These are phyloP conservation scores for Dothideomycetes sp. DNA, from an alignment of 2,329 filamentous ascomycete species.

Conservation along the genomic window DNA sequence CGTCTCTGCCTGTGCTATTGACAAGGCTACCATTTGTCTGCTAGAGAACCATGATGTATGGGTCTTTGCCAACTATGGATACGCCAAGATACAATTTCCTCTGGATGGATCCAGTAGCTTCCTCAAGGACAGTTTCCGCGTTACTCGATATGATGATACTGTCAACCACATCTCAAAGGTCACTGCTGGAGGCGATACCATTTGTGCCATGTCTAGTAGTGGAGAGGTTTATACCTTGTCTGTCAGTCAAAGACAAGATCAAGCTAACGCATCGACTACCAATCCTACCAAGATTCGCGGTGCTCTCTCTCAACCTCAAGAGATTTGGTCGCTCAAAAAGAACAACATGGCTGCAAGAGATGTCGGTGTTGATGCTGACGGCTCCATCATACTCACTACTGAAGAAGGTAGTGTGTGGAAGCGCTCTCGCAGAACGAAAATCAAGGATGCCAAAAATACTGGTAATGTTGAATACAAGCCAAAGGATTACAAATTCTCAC, in stretches of 20 bases:
- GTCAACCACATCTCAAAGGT: slow-evolving; percentile 66
- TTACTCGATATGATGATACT: slow-evolving; percentile 54
- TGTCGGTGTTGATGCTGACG: slow-evolving; percentile 82
- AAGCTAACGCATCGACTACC: slow-evolving; percentile 69
- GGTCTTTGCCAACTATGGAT: slow-evolving; percentile 93
- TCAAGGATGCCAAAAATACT: slow-evolving; percentile 54
- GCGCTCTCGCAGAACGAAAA: slow-evolving; percentile 70
- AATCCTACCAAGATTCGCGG: slow-evolving; percentile 85
- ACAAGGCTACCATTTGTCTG: slow-evolving; percentile 77
- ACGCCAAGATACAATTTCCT: slow-evolving; percentile 81
- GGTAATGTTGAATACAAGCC: slow-evolving; percentile 49
- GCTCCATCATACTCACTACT: slow-evolving; percentile 89
- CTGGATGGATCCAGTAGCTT: slow-evolving; percentile 63
- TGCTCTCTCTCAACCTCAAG: slow-evolving; percentile 66
- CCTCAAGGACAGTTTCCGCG: slow-evolving; percentile 55
- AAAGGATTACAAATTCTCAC: slow-evolving; percentile 92
- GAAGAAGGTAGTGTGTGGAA: slow-evolving; percentile 89
- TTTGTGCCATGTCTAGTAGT: slow-evolving; percentile 73
- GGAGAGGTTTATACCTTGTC: slow-evolving; percentile 84
- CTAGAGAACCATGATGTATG: slow-evolving; percentile 82
- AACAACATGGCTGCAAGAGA: slow-evolving; percentile 76
- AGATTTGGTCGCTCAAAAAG: slow-evolving; percentile 84
- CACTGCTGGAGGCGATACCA: slow-evolving; percentile 78
- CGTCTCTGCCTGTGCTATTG: slow-evolving; percentile 73
- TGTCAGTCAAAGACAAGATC: slow-evolving; percentile 55